Conservation (phyloP, 1,139 yeast genomes). For the Lodderomyces metapsilosis region DNA sequence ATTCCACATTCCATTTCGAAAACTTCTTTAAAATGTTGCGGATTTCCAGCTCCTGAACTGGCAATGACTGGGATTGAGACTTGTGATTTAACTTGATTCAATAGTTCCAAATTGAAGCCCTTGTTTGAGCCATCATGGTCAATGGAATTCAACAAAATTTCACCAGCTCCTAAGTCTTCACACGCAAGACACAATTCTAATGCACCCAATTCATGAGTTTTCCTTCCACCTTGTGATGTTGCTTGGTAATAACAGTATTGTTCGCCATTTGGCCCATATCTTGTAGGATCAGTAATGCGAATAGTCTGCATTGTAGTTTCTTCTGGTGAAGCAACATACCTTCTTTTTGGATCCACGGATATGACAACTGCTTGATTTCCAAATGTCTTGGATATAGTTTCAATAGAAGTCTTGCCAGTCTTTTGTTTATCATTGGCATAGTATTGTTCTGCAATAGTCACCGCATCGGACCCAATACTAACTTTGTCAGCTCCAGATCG, state of each 20-base stretch:
- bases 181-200: slow-evolving; percentile 84
- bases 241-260: slow-evolving; percentile 90
- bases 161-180: slow-evolving; percentile 96
- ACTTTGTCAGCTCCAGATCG: slow-evolving; percentile 97
- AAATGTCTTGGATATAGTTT: slow-evolving; percentile 84
- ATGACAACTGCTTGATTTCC: slow-evolving; percentile 97
- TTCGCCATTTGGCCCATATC: slow-evolving; percentile 81
- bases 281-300: slow-evolving; percentile 41
- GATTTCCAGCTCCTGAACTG: slow-evolving; percentile 94
- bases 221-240: slow-evolving; percentile 95
- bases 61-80: slow-evolving; percentile 93
- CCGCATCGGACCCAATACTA: slow-evolving; percentile 97
- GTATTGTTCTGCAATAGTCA: slow-evolving; percentile 78
- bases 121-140: slow-evolving; percentile 95
- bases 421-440: slow-evolving; percentile 57
- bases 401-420: slow-evolving; percentile 82
- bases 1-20: slow-evolving; percentile 70
- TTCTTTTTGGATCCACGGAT: slow-evolving; percentile 92
- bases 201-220: slow-evolving; percentile 86
- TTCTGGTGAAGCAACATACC: slow-evolving; percentile 60
- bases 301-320: slow-evolving; percentile 62
- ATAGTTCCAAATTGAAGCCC: slow-evolving; percentile 85
- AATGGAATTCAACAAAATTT: slow-evolving; percentile 84
- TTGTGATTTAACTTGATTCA: slow-evolving; percentile 69
- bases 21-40: slow-evolving; percentile 85